These are phyloP conservation scores for Poronia punctata DNA, from an alignment of 495 filamentous ascomycete species.

Conservation along the genomic window DNA sequence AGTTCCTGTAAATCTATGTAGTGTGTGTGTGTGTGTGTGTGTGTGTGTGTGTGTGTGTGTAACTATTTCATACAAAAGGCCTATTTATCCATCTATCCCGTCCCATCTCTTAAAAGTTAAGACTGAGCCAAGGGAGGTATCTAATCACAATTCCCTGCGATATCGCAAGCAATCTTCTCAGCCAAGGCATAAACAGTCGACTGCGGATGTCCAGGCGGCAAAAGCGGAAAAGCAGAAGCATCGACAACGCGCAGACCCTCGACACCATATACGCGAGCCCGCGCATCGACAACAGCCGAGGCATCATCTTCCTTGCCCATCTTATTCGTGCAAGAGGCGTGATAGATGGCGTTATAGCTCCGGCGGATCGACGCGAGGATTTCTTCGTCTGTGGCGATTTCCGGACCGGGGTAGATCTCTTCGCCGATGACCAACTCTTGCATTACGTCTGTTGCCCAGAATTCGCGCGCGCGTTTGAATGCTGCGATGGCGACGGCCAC, in stretches of 20 bases:
- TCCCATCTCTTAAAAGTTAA: no score
- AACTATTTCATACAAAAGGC: no score
- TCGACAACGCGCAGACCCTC: conserved; percentile 43
- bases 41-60: no score
- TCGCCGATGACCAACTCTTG: conserved; percentile 31
- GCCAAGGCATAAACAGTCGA: conserved; percentile 30
- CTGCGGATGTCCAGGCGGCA: conserved; percentile 42
- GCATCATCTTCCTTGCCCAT: conserved; percentile 43
- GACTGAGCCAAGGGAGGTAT: no score
- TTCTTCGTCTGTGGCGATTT: conserved; percentile 37
- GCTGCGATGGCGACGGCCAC: conserved; percentile 46
- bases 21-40: no score
- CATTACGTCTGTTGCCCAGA: conserved; percentile 37
- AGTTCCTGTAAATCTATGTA: no score
- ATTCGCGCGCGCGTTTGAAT: conserved; percentile 45
- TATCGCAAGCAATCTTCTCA: conserved; percentile 33
- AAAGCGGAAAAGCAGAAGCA: conserved; percentile 35
- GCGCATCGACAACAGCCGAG: conserved; percentile 45
- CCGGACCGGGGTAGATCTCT: conserved; percentile 41
- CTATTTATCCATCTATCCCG: no score
- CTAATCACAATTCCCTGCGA: conserved; percentile 14
- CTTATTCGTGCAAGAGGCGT: conserved; percentile 39
- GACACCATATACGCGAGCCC: conserved; percentile 39
- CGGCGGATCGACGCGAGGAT: conserved; percentile 35
- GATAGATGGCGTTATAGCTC: conserved; percentile 38